Evolutionary conservation across 768 basidiomycete genomes (phyloP), one percentile per base, ranked within the genome.

Genomic region (Tephrocybe sp.): DNA sequence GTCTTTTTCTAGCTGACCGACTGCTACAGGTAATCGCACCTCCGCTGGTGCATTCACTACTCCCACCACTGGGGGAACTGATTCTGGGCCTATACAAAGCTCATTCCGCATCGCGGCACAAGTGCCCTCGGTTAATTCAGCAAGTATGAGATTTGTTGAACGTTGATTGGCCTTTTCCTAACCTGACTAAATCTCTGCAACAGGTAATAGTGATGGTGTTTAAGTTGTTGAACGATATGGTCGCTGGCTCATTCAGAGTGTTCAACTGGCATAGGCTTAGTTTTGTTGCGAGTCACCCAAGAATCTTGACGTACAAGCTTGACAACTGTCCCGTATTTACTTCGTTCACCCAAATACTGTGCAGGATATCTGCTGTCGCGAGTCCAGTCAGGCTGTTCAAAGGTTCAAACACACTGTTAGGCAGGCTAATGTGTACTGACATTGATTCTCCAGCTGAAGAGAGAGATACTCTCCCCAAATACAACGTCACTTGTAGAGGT

Each of bases 391-490:
- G 69, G 66, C 70, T 70, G 16, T 35, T 35, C n/a, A 20, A 20
- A 45, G 11, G 32, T 32, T 30, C 19, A 17, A 11, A 4, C 16
- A 4, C 11, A 22, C 31, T 6, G 20, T n/a, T n/a, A n/a, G n/a
- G n/a, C n/a, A n/a, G n/a, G n/a, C n/a, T n/a, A 35, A 16, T 7
- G 8, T 19, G 43, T 14, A 65, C 76, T 33, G 50, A 84, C 82
- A 59, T 84, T 83, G 56, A 82, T 67, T 9, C 83, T 83, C 83
- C 84, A 85, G 52, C 82, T 68, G 73, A 86, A 86, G 2, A 85
- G 85, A 13, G 82, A 77, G 49, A 86, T 74, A 49, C 76, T 76
- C 13, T 74, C 76, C 2, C 84, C 84, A 17, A 80, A 68, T 3
- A 79, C 78, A 0, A 80, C 72, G 56, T 87, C 85, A n/a, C n/a